Base-by-base conservation (phyloP, 495 filamentous ascomycete genomes). In the Neurospora pannonica region DNA sequence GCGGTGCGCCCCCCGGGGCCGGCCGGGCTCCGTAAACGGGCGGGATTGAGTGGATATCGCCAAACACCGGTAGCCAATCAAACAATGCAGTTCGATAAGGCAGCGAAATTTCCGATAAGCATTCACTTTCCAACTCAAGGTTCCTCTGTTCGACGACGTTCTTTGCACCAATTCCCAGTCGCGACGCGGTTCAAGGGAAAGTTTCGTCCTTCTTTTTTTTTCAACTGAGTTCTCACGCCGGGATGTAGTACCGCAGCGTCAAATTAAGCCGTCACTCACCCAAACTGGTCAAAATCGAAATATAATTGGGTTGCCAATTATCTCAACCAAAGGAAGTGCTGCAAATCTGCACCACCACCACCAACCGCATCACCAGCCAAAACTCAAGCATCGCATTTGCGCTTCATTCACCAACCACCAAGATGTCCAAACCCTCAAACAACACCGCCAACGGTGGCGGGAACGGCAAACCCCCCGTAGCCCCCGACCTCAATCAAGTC, bases 401-500 rank as follows among this genome's bases (percentile, higher is more conserved):
- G 21, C 21, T 13, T 48, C 24, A 38, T 36, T 39, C 36, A 71
- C 67, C 19, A 72, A 13, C 5, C 7, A 21, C 36, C 75, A 24
- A 73, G 24, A 72, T 79, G 79, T 74, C 48, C 42, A 69, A 38
- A 36, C 71, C 48, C 71, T 24, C 21, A 54, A 7, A 6, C 46
- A 28, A 15, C 40, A n/a, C 39, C 19, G 42, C 38, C 70, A 19
- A 40, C 1, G 69, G 71, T 24, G 34, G 40, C 38, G 72, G 39
- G 9, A 73, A 72, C 62, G 28, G 48, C 28, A 62, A 71, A 31
- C 75, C 71, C 48, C 77, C 79, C 67, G 73, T 76, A n/a, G 78
- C 80, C 69, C 77, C 81, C 10, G 77, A 82, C 75, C 75, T 79
- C 73, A 73, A 80, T 40, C 74, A 79, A 36, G 74, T 78, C 71